Percentiles rank a stretch among this genome's conserved stretches.
phyloP scores from a whole-genome alignment of 805 yeast species.

The Kazachstania bromeliacearum region DNA sequence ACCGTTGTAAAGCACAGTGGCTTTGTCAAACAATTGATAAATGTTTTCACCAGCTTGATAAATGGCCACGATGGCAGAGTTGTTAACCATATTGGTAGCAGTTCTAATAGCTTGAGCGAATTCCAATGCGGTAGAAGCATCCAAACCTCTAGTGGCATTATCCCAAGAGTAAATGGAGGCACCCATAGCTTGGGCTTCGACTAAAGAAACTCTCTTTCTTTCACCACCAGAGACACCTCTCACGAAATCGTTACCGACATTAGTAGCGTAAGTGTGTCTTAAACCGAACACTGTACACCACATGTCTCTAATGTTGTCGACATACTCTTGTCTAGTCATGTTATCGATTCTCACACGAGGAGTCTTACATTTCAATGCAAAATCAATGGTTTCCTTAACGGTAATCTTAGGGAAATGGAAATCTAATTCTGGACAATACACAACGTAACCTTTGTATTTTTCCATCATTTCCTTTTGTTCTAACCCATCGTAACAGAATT shows the following conservation, averaged over 20 bases:
- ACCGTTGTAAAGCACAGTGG: constrained; percentile 51
- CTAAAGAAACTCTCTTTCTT: constrained; percentile 61
- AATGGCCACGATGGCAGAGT: constrained; percentile 55
- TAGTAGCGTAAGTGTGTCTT: constrained; percentile 50
- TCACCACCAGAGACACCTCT: constrained; percentile 71
- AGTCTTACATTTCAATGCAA: constrained; percentile 42
- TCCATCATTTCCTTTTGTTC: constrained; percentile 39
- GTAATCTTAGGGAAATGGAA: constrained; percentile 43
- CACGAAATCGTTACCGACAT: constrained; percentile 59
- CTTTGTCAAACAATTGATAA: constrained; percentile 51
- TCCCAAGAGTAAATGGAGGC: constrained; percentile 55
- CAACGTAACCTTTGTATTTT: constrained; percentile 38
- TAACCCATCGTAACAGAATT: constrained; percentile 41
- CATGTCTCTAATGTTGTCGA: constrained; percentile 31
- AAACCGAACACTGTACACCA: constrained; percentile 43
- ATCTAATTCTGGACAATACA: constrained; percentile 45
- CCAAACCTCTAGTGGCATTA: constrained; percentile 63
- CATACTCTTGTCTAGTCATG: constrained; percentile 33
- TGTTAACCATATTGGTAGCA: constrained; percentile 44
- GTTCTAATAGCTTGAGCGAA: constrained; percentile 52
- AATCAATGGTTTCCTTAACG: constrained; percentile 42
- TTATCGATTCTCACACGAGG: constrained; percentile 38
- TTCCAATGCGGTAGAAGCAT: constrained; percentile 62
- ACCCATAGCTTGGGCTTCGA: constrained; percentile 48
- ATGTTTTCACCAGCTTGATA: constrained; percentile 63